phyloP scores from a whole-genome alignment of 2,329 filamentous ascomycete species.

The Neoscytalidium dimidiatum region DNA sequence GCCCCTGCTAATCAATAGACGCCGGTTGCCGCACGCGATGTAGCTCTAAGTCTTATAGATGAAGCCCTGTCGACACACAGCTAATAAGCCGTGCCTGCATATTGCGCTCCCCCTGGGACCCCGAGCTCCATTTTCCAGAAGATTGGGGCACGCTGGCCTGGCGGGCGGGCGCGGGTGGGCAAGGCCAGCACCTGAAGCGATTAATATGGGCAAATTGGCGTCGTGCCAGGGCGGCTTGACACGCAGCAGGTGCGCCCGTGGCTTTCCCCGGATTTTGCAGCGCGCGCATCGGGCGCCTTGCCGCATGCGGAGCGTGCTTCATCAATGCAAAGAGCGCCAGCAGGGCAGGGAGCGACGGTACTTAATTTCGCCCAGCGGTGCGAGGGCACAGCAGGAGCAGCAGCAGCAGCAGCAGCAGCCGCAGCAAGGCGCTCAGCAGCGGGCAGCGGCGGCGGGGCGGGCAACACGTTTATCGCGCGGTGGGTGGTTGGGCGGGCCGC shows the following conservation, averaged over 20 bases:
- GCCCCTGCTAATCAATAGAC: slow-evolving; percentile 14
- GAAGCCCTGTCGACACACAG: background rate
- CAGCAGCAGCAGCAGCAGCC: too few species aligned
- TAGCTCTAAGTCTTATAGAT: slow-evolving; percentile 14
- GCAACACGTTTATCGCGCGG: background rate
- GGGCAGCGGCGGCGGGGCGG: background rate
- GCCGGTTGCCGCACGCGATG: background rate
- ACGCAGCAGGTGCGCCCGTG: background rate
- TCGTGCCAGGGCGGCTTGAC: slow-evolving; percentile 6
- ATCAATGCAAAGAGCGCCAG: slow-evolving; percentile 2
- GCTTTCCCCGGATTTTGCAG: slow-evolving; percentile 11
- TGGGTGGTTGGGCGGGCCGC: background rate
- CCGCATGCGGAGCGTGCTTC: slow-evolving; percentile 1
- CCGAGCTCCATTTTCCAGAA: background rate
- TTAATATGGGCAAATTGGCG: slow-evolving; percentile 16
- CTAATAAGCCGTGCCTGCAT: too few species aligned
- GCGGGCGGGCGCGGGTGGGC: background rate
- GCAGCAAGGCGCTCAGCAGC: too few species aligned
- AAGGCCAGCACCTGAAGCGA: background rate
- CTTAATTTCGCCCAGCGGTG: slow-evolving; percentile 10
- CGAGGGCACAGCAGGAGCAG: too few species aligned
- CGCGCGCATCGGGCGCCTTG: slow-evolving; percentile 11
- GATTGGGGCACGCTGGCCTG: background rate
- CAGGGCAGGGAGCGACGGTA: background rate
- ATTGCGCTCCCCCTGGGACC: background rate